Evolutionary conservation across 768 basidiomycete species (phyloP).

Genomic region (Pleurotus djamor): DNA sequence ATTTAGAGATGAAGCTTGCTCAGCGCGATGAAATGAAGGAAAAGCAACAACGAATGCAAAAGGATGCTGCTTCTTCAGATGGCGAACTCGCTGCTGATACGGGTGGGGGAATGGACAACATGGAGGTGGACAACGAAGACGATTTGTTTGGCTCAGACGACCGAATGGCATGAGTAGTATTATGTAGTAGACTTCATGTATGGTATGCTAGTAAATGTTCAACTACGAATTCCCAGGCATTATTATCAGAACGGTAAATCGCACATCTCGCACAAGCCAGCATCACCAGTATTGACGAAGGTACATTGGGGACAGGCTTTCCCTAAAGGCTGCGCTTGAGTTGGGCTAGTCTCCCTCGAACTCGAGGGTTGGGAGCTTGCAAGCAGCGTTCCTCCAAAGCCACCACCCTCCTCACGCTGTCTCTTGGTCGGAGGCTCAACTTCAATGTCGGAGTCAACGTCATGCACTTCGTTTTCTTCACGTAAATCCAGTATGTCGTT

Average conservation of each 20-base stretch:
- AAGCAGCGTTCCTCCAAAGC: constrained; percentile 74
- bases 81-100: constrained; percentile 31
- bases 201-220: neutral
- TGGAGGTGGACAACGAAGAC: constrained; percentile 19
- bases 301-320: constrained; percentile 60
- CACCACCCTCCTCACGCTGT: constrained; percentile 57
- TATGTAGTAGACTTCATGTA: neutral
- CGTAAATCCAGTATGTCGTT: constrained; percentile 67
- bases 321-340: constrained; percentile 8
- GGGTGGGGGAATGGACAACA: constrained; percentile 17
- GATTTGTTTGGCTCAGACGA: constrained; percentile 57
- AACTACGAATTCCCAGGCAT: constrained; percentile 10
- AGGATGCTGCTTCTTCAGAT: constrained; percentile 57
- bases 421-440: constrained; percentile 36
- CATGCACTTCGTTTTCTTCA: constrained; percentile 60
- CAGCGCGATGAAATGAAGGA: constrained; percentile 83
- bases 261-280: constrained; percentile 44
- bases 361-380: constrained; percentile 26
- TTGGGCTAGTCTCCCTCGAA: constrained; percentile 4
- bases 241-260: constrained; percentile 35
- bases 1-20: constrained; percentile 80
- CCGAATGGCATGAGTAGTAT: neutral
- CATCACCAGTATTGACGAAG: constrained; percentile 46
- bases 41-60: constrained; percentile 66
- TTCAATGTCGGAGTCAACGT: constrained; percentile 46